These are phyloP conservation scores for Lipomyces sp. DNA, from an alignment of 805 yeast genomes.

Conservation along the genomic window DNA sequence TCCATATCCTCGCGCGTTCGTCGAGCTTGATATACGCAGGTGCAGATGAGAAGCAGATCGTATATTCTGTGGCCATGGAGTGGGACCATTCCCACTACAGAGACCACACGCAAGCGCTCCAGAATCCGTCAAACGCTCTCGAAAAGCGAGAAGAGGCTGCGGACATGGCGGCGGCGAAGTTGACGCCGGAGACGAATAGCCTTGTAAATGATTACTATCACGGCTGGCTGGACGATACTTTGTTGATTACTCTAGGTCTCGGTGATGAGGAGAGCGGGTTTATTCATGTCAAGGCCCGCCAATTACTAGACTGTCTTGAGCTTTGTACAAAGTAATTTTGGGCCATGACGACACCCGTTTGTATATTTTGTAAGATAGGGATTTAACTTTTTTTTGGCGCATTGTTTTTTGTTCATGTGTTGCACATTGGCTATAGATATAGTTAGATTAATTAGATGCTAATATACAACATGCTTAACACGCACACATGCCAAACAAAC, in stretches of 20 bases:
- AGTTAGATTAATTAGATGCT: background rate
- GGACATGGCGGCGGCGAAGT: background rate
- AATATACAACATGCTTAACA: background rate
- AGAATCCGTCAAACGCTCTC: background rate
- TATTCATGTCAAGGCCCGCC: conserved; percentile 27
- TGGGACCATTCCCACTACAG: conserved; percentile 32
- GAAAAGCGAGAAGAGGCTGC: background rate
- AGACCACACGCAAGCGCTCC: background rate
- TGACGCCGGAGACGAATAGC: conserved; percentile 7
- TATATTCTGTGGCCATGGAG: conserved; percentile 22
- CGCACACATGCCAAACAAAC: background rate
- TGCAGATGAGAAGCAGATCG: conserved; percentile 15
- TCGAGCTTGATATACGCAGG: conserved; percentile 22
- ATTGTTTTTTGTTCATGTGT: background rate
- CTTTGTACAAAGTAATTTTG: background rate
- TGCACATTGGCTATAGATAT: background rate
- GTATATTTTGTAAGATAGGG: conserved; percentile 3
- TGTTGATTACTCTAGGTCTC: conserved; percentile 26
- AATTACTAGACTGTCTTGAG: conserved; percentile 24
- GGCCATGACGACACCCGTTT: background rate
- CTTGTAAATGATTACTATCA: conserved; percentile 28
- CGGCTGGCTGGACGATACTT: conserved; percentile 32
- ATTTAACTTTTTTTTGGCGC: background rate
- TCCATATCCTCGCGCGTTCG: conserved; percentile 23
- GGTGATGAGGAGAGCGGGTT: conserved; percentile 20